These are phyloP conservation scores for Aureobasidium sp. DNA, from an alignment of 2,329 filamentous ascomycete species.

Conservation along the genomic window DNA sequence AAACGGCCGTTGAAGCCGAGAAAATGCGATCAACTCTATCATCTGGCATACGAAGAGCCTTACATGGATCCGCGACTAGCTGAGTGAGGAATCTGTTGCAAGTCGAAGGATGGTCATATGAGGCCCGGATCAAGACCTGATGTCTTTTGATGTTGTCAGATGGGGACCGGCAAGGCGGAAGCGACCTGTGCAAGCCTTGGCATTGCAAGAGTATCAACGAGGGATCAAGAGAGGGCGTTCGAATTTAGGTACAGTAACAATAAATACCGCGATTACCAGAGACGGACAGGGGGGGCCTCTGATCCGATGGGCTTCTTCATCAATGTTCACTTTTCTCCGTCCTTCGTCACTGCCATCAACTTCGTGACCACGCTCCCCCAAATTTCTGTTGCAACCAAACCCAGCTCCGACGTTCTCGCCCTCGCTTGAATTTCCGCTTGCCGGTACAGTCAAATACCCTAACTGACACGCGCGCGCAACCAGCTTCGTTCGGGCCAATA, in stretches of 20 bases:
- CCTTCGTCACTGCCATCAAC: not conserved
- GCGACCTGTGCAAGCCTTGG: constrained; percentile 8
- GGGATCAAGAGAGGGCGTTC: constrained; percentile 11
- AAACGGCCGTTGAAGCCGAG: constrained; percentile 6
- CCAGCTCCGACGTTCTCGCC: constrained; percentile 6
- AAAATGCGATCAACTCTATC: not conserved
- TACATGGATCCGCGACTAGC: not conserved
- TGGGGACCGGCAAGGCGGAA: constrained; percentile 7
- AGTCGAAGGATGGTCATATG: not conserved
- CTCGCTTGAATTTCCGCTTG: constrained; percentile 11
- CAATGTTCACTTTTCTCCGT: constrained; percentile 1
- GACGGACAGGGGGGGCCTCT: constrained; percentile 6
- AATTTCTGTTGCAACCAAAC: not conserved
- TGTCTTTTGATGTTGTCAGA: constrained; percentile 10
- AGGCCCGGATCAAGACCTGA: not conserved
- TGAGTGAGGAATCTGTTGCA: not conserved
- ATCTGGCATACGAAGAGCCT: not conserved
- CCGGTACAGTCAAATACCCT: constrained; percentile 8
- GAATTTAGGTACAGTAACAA: constrained; percentile 9
- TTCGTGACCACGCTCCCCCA: not conserved
- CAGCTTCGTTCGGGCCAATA: constrained; percentile 7
- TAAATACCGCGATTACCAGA: constrained; percentile 5
- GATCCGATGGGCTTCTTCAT: not conserved
- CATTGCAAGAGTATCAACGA: constrained; percentile 7
- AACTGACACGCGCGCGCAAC: constrained; percentile 10